Conservation (phyloP, 2,329 filamentous ascomycete genomes). For the Neopestalotiopsis sp. region DNA sequence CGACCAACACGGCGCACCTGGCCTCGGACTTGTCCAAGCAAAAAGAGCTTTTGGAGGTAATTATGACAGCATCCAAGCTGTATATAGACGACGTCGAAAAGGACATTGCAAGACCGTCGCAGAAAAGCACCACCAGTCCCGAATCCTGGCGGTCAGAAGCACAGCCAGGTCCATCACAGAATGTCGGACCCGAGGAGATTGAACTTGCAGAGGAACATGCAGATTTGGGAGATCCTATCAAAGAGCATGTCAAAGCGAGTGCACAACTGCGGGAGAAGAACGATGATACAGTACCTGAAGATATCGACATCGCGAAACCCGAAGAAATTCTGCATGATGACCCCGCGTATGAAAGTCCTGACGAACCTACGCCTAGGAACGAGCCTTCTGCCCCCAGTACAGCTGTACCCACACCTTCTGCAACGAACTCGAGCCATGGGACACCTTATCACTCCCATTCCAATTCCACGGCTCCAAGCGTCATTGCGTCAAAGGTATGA, state of each 20-base stretch:
- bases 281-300: slow-evolving; percentile 43
- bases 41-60: slow-evolving; percentile 53
- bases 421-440: slow-evolving; percentile 12
- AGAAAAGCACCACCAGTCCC: not conserved
- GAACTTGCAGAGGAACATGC: slow-evolving; percentile 9
- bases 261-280: slow-evolving; percentile 25
- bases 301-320: slow-evolving; percentile 55
- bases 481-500: slow-evolving; percentile 9
- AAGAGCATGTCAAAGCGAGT: not conserved
- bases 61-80: slow-evolving; percentile 55
- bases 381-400: slow-evolving; percentile 21
- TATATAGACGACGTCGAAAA: slow-evolving; percentile 49
- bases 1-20: slow-evolving; percentile 39
- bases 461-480: slow-evolving; percentile 2
- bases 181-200: slow-evolving; percentile 1
- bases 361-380: slow-evolving; percentile 20
- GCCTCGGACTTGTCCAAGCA: slow-evolving; percentile 32
- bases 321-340: slow-evolving; percentile 41
- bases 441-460: slow-evolving; percentile 4
- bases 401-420: slow-evolving; percentile 6
- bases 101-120: not conserved
- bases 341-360: slow-evolving; percentile 26
- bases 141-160: slow-evolving; percentile 20
- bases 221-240: slow-evolving; percentile 14
- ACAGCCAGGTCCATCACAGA: not conserved